Evolutionary conservation across 176 grass and related monocot genomes (phyloP).

Genomic region (Oryza rufipogon): DNA sequence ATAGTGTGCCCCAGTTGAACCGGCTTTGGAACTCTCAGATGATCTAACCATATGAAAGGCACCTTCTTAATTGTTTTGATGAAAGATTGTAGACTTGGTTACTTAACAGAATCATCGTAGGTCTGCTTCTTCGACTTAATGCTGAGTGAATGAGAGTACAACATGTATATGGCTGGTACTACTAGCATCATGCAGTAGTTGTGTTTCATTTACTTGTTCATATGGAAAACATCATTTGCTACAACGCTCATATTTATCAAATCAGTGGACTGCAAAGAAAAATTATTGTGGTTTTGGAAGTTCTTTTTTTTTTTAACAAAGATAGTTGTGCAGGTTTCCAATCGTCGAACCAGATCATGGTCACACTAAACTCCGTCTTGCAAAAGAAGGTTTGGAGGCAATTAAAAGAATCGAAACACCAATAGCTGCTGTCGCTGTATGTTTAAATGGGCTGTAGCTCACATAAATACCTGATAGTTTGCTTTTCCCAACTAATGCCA

Average conservation of each 20-base stretch:
- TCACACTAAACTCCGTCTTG: conserved; percentile 79
- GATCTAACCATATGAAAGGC: not conserved
- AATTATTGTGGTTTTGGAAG: not conserved
- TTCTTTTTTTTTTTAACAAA: conserved; percentile 10
- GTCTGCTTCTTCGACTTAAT: not conserved
- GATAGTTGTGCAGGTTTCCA: conserved; percentile 63
- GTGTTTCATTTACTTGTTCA: not conserved
- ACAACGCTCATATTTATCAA: not conserved
- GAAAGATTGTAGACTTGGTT: not conserved
- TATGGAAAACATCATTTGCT: not conserved
- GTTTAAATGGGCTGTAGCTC: not conserved
- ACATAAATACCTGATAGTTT: not conserved
- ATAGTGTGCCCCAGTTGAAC: not conserved
- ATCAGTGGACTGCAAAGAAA: not conserved
- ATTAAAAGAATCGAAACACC: conserved; percentile 77
- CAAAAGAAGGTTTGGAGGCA: conserved; percentile 81
- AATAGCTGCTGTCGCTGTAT: conserved; percentile 78
- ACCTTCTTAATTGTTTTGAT: not conserved
- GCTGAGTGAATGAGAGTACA: not conserved
- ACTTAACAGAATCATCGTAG: not conserved
- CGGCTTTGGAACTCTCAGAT: not conserved
- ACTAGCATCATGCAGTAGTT: not conserved
- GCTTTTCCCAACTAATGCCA: not conserved
- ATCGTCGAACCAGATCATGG: conserved; percentile 89
- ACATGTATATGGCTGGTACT: not conserved